phyloP scores from a whole-genome alignment of 257 asterid genomes.

The Handroanthus guayacan region DNA sequence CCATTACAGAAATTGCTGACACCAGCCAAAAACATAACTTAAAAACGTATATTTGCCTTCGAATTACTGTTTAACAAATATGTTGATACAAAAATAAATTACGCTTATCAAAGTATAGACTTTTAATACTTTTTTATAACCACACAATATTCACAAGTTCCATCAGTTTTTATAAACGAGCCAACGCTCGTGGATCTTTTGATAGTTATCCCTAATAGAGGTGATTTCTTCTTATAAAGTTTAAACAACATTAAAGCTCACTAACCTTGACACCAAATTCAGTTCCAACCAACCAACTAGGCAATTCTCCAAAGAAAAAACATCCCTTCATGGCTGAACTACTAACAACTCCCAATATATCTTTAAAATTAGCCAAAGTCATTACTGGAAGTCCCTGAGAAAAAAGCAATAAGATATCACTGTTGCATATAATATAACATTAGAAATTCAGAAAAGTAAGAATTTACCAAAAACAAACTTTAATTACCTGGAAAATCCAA shows the following conservation, averaged over 20 bases:
- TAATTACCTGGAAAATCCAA: slow-evolving; percentile 81
- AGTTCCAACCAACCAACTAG: slow-evolving; percentile 61
- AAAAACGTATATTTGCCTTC: no score
- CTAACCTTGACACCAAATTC: slow-evolving; percentile 56
- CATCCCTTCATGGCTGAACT: slow-evolving; percentile 76
- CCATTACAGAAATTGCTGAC: no score
- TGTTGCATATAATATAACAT: background rate
- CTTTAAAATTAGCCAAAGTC: slow-evolving; percentile 60
- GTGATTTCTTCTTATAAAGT: background rate
- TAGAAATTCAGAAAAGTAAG: background rate
- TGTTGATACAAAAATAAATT: no score
- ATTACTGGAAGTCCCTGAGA: slow-evolving; percentile 71
- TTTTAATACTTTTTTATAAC: no score
- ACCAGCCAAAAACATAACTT: no score
- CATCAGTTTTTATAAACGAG: no score
- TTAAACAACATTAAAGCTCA: slow-evolving; percentile 10
- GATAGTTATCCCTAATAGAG: background rate
- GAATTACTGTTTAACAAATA: no score
- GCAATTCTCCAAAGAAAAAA: slow-evolving; percentile 73
- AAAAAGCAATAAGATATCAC: slow-evolving; percentile 11
- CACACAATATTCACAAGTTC: no score
- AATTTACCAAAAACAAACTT: background rate
- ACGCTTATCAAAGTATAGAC: no score
- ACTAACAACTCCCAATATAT: slow-evolving; percentile 52
- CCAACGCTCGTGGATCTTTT: no score